Conservation (phyloP, 345 rosid genomes). For the Toxicodendron radicans region DNA sequence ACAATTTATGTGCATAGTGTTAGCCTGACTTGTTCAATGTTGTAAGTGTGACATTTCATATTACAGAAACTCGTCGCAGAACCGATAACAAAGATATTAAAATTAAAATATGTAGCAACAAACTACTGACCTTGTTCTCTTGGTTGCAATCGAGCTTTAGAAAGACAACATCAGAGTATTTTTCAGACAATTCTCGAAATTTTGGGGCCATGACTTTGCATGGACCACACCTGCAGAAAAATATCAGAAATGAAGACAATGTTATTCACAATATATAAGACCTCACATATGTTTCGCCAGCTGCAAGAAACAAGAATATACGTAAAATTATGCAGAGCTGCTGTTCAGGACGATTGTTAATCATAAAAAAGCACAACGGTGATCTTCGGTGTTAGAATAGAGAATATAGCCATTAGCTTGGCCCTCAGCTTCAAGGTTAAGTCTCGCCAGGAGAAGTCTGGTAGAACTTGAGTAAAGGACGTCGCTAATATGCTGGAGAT, state of each 20-base stretch:
- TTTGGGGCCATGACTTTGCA: conserved; percentile 93
- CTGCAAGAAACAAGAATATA: background rate
- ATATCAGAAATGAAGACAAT: background rate
- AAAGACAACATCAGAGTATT: conserved; percentile 77
- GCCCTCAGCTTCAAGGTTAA: too few species aligned
- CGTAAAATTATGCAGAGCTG: too few species aligned
- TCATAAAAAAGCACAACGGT: too few species aligned
- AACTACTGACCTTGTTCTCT: conserved; percentile 63
- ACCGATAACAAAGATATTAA: background rate
- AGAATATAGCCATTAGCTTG: too few species aligned
- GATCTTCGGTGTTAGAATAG: too few species aligned
- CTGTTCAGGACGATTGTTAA: too few species aligned
- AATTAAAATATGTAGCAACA: background rate
- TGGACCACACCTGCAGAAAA: conserved; percentile 80
- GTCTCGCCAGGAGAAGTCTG: too few species aligned
- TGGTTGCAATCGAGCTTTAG: conserved; percentile 95
- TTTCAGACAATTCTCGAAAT: conserved; percentile 66
- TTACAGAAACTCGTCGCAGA: background rate
- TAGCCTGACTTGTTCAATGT: background rate
- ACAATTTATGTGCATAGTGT: background rate
- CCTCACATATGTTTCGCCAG: background rate
- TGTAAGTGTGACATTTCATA: background rate
- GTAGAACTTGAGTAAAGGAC: too few species aligned
- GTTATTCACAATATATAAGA: background rate
- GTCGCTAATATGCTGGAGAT: too few species aligned